A percentile compares a stretch with the other conserved stretches of the same genome.
phyloP scores from a whole-genome alignment of 345 rosid species.

The Dovyalis caffra region DNA sequence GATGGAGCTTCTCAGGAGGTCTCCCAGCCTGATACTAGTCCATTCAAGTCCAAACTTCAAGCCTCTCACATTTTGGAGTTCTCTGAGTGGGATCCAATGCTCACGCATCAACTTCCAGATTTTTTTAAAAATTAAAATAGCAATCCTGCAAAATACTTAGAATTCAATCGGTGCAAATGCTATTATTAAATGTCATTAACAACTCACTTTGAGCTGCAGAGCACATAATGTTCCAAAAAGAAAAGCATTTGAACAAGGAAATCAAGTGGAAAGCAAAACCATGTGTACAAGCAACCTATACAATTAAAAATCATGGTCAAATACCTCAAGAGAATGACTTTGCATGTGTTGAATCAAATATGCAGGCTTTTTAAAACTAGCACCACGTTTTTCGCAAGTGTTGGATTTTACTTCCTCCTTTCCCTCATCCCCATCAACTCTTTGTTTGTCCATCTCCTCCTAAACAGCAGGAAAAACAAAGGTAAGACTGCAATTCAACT shows the following conservation, averaged over 20 bases:
- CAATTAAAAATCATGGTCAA: not conserved
- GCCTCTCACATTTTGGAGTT: slow-evolving; percentile 99
- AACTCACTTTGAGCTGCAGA: not conserved
- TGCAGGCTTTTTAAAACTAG: slow-evolving; percentile 74
- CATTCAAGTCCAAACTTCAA: slow-evolving; percentile 51
- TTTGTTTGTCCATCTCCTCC: slow-evolving; percentile 26
- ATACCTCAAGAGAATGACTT: slow-evolving; percentile 79
- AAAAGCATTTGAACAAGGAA: not conserved
- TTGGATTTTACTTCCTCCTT: slow-evolving; percentile 22
- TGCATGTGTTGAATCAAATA: slow-evolving; percentile 79
- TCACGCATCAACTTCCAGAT: slow-evolving; percentile 51
- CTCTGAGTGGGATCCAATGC: slow-evolving; percentile 97
- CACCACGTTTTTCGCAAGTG: slow-evolving; percentile 65
- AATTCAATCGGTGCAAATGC: slow-evolving; percentile 1
- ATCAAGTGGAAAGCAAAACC: not conserved
- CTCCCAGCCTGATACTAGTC: slow-evolving; percentile 99
- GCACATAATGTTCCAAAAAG: not conserved
- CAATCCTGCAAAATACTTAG: slow-evolving; percentile 47
- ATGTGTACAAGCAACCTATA: not conserved
- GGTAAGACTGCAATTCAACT: not conserved
- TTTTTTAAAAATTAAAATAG: slow-evolving; percentile 13
- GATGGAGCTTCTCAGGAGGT: slow-evolving; percentile 99
- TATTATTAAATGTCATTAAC: not conserved
- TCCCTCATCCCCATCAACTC: slow-evolving; percentile 23
- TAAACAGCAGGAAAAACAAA: not conserved